phyloP scores from a whole-genome alignment of 2,329 filamentous ascomycete genomes.

The Penicillium sp. region DNA sequence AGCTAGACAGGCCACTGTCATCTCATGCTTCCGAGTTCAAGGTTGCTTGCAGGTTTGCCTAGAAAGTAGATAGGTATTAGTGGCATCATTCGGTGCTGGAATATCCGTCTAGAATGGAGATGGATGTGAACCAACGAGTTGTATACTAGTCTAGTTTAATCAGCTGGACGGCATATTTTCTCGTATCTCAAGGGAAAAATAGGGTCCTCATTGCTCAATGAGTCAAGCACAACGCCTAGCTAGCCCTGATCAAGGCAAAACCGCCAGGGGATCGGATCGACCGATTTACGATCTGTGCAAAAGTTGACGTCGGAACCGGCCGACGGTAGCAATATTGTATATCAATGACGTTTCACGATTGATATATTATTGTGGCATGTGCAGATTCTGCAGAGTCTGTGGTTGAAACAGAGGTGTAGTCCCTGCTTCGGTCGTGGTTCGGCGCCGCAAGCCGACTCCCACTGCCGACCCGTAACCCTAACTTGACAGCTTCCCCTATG shows the following conservation, averaged over 20 bases:
- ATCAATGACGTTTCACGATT: not conserved
- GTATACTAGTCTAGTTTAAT: not conserved
- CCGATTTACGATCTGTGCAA: not conserved
- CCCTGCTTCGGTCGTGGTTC: constrained; percentile 10
- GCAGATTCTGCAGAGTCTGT: too few species aligned
- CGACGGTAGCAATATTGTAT: not conserved
- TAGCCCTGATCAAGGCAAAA: too few species aligned
- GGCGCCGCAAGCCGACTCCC: not conserved
- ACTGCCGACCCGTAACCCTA: not conserved
- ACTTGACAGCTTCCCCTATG: not conserved
- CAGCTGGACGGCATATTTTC: not conserved
- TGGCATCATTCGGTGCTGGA: constrained; percentile 9
- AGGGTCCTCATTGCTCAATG: too few species aligned
- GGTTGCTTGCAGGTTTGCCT: not conserved
- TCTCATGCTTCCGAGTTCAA: not conserved
- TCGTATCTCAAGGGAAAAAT: too few species aligned
- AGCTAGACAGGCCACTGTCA: not conserved
- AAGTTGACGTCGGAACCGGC: not conserved
- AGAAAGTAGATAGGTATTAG: not conserved
- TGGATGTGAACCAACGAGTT: too few species aligned
- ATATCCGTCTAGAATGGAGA: not conserved
- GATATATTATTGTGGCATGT: not conserved
- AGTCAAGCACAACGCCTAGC: too few species aligned
- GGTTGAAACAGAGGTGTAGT: too few species aligned
- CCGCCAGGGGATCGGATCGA: not conserved